Percentiles rank a stretch among this genome's conserved stretches.
Evolutionary conservation across 495 filamentous ascomycete genomes (phyloP).

Genomic region (Neurospora sp.): DNA sequence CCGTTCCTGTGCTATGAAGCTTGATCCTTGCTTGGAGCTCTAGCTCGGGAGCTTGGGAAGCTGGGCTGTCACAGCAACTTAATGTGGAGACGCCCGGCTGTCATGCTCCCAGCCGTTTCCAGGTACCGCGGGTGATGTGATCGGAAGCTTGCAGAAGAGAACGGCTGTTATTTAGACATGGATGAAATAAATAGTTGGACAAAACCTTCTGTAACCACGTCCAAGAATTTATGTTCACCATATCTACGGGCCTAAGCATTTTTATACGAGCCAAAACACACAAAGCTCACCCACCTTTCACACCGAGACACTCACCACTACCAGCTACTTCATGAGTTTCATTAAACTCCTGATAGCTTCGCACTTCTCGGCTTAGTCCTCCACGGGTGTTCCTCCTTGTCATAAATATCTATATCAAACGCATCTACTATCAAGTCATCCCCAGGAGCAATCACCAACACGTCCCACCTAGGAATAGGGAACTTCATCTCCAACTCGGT

Average conservation of each 20-base stretch:
- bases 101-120: neutral
- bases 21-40: neutral
- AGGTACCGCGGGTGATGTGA: neutral
- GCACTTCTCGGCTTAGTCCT: neutral
- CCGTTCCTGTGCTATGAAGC: neutral
- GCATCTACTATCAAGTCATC: neutral
- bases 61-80: neutral
- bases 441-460: neutral
- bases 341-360: neutral
- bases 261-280: neutral
- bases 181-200: neutral
- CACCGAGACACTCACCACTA: neutral
- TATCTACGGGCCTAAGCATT: neutral
- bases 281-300: neutral
- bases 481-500: neutral
- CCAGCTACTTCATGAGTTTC: neutral
- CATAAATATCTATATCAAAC: neutral
- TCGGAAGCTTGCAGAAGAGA: neutral
- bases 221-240: neutral
- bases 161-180: neutral
- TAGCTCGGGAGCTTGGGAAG: neutral
- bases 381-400: neutral
- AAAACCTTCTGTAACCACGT: neutral
- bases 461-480: neutral
- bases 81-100: neutral